These are phyloP conservation scores for Heterobasidion parviporum DNA, from an alignment of 1,284 basidiomycete genomes.

Conservation along the genomic window DNA sequence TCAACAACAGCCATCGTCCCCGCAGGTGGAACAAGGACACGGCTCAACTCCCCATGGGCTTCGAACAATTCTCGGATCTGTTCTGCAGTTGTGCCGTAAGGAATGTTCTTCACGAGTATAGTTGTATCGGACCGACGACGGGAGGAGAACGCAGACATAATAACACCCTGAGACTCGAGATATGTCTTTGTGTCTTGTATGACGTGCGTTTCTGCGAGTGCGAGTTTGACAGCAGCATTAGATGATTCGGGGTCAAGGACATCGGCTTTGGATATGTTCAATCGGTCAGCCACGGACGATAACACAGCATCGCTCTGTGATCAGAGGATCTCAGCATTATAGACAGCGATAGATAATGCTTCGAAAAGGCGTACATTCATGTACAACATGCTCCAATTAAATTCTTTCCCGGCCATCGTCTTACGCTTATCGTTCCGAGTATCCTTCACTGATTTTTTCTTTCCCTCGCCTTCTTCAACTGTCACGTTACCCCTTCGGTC, in stretches of 20 bases:
- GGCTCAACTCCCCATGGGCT: conserved; percentile 66
- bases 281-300: conserved; percentile 28
- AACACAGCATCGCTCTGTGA: conserved; percentile 48
- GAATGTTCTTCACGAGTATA: conserved; percentile 95
- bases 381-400: conserved; percentile 95
- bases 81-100: conserved; percentile 77
- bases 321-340: neutral
- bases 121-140: conserved; percentile 65
- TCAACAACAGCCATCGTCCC: conserved; percentile 95
- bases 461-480: conserved; percentile 30
- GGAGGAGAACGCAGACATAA: conserved; percentile 49
- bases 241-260: conserved; percentile 75
- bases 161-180: conserved; percentile 68
- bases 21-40: conserved; percentile 84
- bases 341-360: conserved; percentile 9
- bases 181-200: conserved; percentile 93
- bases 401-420: conserved; percentile 70
- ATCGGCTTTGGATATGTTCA: conserved; percentile 64
- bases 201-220: conserved; percentile 92
- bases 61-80: conserved; percentile 78
- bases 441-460: conserved; percentile 55
- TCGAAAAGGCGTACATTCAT: conserved; percentile 70
- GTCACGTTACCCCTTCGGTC: conserved; percentile 47
- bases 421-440: conserved; percentile 70
- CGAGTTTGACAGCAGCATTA: conserved; percentile 86